Evolutionary conservation across 441 rosid genomes (phyloP).

Genomic region (Erodium chrysanthum): DNA sequence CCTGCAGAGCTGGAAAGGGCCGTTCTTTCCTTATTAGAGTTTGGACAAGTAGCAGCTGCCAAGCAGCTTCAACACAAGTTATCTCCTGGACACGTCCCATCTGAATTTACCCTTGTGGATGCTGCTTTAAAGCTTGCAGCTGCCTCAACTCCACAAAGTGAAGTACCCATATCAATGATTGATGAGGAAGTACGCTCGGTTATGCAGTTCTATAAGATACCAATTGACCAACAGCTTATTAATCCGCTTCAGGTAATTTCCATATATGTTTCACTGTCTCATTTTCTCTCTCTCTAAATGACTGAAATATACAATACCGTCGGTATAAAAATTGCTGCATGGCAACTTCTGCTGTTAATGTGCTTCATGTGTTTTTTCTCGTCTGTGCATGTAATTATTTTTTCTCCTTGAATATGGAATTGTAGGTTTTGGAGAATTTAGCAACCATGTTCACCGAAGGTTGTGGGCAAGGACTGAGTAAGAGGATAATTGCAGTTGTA

Average conservation of each 20-base stretch:
- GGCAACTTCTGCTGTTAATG: not conserved
- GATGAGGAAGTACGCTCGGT: slow-evolving; percentile 62
- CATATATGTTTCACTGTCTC: slow-evolving; percentile 12
- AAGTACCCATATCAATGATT: slow-evolving; percentile 37
- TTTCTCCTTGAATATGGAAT: slow-evolving; percentile 11
- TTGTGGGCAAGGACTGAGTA: slow-evolving; percentile 76
- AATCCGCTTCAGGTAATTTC: slow-evolving; percentile 64
- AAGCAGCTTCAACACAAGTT: slow-evolving; percentile 94
- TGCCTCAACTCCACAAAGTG: slow-evolving; percentile 47
- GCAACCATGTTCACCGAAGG: slow-evolving; percentile 63
- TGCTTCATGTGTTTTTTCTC: not conserved
- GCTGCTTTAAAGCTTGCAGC: slow-evolving; percentile 78
- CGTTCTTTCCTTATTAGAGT: slow-evolving; percentile 83
- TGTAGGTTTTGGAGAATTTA: slow-evolving; percentile 73
- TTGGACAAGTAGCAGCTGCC: slow-evolving; percentile 92
- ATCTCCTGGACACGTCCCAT: slow-evolving; percentile 62
- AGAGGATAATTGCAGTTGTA: slow-evolving; percentile 72
- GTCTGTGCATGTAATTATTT: slow-evolving; percentile 5
- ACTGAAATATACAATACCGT: not conserved
- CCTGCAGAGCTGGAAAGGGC: slow-evolving; percentile 88
- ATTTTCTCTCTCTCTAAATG: not conserved
- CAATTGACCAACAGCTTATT: slow-evolving; percentile 31
- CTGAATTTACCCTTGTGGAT: slow-evolving; percentile 67
- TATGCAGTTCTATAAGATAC: slow-evolving; percentile 41
- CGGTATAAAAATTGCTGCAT: not conserved